Conservation (phyloP, 805 yeast genomes). For the Kuraishia molischiana region DNA sequence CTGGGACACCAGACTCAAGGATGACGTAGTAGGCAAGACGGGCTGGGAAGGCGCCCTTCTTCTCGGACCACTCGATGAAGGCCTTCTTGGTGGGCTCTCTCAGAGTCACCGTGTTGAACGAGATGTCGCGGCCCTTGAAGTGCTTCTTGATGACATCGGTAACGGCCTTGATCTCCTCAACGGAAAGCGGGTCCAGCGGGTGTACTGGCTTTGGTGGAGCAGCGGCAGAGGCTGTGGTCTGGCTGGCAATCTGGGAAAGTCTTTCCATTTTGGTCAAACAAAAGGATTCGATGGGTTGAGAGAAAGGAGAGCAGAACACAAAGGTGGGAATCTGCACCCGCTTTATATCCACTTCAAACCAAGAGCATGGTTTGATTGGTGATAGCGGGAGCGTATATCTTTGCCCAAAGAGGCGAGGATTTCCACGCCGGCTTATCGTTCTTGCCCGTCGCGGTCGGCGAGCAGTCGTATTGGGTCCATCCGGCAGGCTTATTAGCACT, state of each 20-base stretch:
- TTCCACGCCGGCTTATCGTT: too few species aligned
- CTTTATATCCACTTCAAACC: too few species aligned
- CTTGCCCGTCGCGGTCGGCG: too few species aligned
- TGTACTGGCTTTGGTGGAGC: constrained; percentile 50
- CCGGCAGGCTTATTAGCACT: too few species aligned
- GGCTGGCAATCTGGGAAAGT: constrained; percentile 52
- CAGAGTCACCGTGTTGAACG: constrained; percentile 62
- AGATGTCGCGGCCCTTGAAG: constrained; percentile 32
- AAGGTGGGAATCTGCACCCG: too few species aligned
- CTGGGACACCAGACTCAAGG: constrained; percentile 45
- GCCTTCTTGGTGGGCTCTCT: constrained; percentile 62
- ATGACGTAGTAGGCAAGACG: constrained; percentile 60
- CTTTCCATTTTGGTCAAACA: too few species aligned
- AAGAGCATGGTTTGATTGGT: too few species aligned
- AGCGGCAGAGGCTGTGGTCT: constrained; percentile 43
- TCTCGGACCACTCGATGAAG: constrained; percentile 57
- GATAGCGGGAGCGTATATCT: too few species aligned
- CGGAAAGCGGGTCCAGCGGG: constrained; percentile 65
- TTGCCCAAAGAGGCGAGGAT: too few species aligned
- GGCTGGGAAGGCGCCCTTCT: constrained; percentile 51
- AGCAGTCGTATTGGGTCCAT: too few species aligned
- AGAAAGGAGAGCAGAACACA: too few species aligned
- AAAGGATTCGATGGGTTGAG: too few species aligned
- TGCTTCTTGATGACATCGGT: constrained; percentile 40
- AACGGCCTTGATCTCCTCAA: constrained; percentile 50